Evolutionary conservation across 192 early-diverging fungal species (phyloP).

Genomic region (Entomortierella chlamydospora): DNA sequence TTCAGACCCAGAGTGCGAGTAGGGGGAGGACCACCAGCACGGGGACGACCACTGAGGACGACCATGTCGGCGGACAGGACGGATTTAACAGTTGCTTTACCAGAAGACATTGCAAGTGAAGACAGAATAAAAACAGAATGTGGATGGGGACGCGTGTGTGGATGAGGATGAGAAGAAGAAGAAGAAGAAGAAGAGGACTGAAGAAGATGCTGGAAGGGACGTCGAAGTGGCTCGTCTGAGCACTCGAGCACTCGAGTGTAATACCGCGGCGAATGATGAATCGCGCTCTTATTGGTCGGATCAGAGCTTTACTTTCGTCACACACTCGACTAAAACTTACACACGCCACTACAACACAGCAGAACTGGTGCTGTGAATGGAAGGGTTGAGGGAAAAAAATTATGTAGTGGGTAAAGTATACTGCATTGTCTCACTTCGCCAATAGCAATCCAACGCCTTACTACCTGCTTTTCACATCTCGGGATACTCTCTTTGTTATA

Average conservation of each 20-base stretch:
- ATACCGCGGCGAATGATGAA: slow-evolving; percentile 24
- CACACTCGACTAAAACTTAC: neutral
- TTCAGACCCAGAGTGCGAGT: slow-evolving; percentile 88
- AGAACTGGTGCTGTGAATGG: no score
- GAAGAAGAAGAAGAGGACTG: slow-evolving; percentile 12
- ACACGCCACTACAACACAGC: neutral
- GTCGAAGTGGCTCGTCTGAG: neutral
- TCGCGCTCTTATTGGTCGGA: slow-evolving; percentile 46
- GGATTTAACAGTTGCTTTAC: slow-evolving; percentile 85
- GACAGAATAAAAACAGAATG: slow-evolving; percentile 5
- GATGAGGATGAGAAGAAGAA: slow-evolving; percentile 10
- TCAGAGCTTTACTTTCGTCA: no score
- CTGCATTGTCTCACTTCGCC: no score
- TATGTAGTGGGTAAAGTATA: no score
- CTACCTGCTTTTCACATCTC: no score
- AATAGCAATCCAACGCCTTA: no score
- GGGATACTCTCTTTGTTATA: no score
- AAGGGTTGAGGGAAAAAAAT: no score
- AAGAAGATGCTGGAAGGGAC: neutral
- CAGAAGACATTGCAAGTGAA: slow-evolving; percentile 51
- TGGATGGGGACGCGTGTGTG: neutral
- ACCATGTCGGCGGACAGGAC: slow-evolving; percentile 95
- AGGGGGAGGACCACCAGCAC: slow-evolving; percentile 82
- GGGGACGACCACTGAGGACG: slow-evolving; percentile 85
- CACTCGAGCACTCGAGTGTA: neutral